phyloP scores from a whole-genome alignment of 768 basidiomycete species.

The Amylocystis lapponica region DNA sequence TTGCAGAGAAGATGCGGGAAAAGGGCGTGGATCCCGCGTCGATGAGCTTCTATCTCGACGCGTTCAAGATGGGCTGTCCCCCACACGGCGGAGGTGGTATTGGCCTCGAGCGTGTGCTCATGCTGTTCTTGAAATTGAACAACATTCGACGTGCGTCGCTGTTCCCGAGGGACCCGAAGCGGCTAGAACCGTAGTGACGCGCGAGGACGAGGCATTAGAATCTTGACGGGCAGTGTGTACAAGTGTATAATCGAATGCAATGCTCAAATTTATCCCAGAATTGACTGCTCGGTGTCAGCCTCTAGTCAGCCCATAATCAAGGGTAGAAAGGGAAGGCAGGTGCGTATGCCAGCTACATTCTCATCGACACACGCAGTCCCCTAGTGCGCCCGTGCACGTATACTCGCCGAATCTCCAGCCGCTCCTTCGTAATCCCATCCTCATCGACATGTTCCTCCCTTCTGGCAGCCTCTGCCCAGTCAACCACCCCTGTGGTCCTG shows the following conservation, averaged over 20 bases:
- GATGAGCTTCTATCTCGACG: conserved; percentile 92
- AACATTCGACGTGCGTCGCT: conserved; percentile 90
- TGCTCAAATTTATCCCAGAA: background rate
- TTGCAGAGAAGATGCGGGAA: conserved; percentile 77
- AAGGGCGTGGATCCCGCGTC: conserved; percentile 87
- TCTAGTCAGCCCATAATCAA: background rate
- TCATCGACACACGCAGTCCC: too few relatives aligned
- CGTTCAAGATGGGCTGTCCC: conserved; percentile 90
- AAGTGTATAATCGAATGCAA: background rate
- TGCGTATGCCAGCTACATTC: background rate
- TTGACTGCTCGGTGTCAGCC: background rate
- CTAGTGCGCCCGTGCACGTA: too few relatives aligned
- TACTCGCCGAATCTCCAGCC: conserved; percentile 1
- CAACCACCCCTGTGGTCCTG: conserved; percentile 12
- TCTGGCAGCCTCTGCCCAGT: conserved; percentile 9
- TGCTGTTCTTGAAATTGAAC: conserved; percentile 96
- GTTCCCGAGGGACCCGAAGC: conserved; percentile 96
- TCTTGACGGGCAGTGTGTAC: conserved; percentile 2
- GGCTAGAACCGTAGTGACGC: conserved; percentile 68
- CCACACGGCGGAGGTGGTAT: conserved; percentile 98
- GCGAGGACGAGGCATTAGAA: background rate
- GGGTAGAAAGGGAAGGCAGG: background rate
- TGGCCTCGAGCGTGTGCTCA: conserved; percentile 90
- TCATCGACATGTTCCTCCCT: background rate
- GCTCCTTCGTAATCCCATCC: conserved; percentile 4